These are phyloP conservation scores for Phoenix dactylifera DNA, from an alignment of 176 grass and related monocot species.

Conservation along the genomic window DNA sequence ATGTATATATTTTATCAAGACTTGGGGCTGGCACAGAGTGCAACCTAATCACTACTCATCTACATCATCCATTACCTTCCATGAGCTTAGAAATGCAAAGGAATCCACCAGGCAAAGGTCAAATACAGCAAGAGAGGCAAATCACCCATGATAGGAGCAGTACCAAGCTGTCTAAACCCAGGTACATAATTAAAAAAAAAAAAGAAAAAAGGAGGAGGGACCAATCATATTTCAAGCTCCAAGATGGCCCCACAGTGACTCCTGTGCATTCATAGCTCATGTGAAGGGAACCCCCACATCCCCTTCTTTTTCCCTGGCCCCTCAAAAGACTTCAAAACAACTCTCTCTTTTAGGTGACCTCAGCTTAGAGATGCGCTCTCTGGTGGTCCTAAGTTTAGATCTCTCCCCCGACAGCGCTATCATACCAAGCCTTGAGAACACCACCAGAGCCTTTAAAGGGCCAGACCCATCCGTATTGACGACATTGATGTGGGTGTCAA, in stretches of 20 bases:
- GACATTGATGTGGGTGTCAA: not conserved
- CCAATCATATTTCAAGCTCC: slow-evolving; percentile 9
- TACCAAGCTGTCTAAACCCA: not conserved
- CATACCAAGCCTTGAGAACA: slow-evolving; percentile 8
- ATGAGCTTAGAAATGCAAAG: not conserved
- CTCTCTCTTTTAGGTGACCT: too few species aligned
- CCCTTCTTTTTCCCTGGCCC: too few species aligned
- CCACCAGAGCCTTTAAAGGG: slow-evolving; percentile 5
- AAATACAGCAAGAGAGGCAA: not conserved
- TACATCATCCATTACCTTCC: not conserved
- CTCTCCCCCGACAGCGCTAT: slow-evolving; percentile 4
- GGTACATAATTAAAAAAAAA: not conserved
- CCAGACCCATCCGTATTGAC: not conserved
- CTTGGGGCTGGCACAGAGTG: not conserved
- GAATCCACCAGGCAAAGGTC: not conserved
- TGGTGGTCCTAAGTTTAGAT: slow-evolving; percentile 2
- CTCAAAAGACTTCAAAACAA: too few species aligned
- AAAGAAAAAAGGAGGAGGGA: not conserved
- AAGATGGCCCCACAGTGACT: not conserved
- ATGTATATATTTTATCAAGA: too few species aligned
- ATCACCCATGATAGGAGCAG: too few species aligned
- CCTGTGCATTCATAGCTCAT: slow-evolving; percentile 11
- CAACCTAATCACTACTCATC: slow-evolving; percentile 1
- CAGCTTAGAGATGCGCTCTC: not conserved
- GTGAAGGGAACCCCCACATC: not conserved